Evolutionary conservation across 129 eudicot genomes (phyloP), one percentile per base, ranked within the genome.

Genomic region (Tagetes patula): DNA sequence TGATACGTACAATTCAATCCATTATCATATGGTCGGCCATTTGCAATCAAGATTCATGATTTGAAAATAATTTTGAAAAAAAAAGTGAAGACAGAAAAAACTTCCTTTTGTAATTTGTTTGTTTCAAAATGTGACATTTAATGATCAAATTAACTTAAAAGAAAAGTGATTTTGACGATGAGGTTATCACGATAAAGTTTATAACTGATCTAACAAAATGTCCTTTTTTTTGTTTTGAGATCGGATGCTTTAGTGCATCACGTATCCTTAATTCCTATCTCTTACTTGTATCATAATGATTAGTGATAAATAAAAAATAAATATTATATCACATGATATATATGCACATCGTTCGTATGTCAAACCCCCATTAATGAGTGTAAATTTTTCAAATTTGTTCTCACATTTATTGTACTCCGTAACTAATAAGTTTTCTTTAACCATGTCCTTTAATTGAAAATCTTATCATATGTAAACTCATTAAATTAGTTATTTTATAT

Each of bases 21-120:
- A 9, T 48, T 34, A 61, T 61, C 8, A 30, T 61, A 43, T 61
- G 65, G 79, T 50, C 72, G 72, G 46, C 72, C 79, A 52, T 65
- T 52, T 13, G n/a, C 6, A 42, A 40, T 10, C 45, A 50, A 63
- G 32, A 38, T 48, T 75, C 11, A 37, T 52, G 58, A 61, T 75
- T 49, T 34, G 46, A 50, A 75, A 13, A 61, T 65, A 48, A 74
- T 46, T n/a, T 67, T 20, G 14, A 13, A 46, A 34, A 74, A 41
- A 4, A 20, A 41, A 4, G 60, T 61, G 34, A 34, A 61, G 59
- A 9, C 59, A 60, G 34, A 36, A 13, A 34, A 39, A 36, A 49
- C 31, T 43, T 39, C 10, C 33, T 43, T 31, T 31, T 67, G 12
- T 56, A 56, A 8, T 56, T 13, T 30, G 63, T 56, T 34, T 60